Percentiles rank a stretch among this genome's conserved stretches.
phyloP scores from a whole-genome alignment of 148 eudicot species.

The Silene conica region DNA sequence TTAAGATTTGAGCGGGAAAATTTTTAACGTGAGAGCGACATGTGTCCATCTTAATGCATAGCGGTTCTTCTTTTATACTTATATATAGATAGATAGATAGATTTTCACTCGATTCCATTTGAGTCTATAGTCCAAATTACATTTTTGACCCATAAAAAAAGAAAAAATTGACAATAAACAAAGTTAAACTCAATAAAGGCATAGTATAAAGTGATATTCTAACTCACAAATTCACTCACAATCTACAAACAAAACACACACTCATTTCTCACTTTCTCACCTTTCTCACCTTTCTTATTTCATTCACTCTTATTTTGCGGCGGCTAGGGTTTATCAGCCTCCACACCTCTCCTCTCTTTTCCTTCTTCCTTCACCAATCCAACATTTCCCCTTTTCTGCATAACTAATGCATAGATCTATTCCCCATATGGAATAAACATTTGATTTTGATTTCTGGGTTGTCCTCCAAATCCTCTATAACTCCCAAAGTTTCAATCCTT shows the following conservation, averaged over 20 bases:
- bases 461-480: not conserved
- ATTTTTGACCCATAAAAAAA: too few species aligned
- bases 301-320: conserved; percentile 34
- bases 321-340: conserved; percentile 56
- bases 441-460: conserved; percentile 8
- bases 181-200: too few species aligned
- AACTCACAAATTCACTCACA: not conserved
- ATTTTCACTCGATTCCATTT: too few species aligned
- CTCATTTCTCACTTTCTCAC: conserved; percentile 13
- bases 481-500: conserved; percentile 8
- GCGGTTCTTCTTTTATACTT: too few species aligned
- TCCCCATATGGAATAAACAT: not conserved
- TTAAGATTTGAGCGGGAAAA: too few species aligned
- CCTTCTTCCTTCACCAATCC: not conserved
- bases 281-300: conserved; percentile 17
- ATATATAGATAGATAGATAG: too few species aligned
- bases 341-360: conserved; percentile 9
- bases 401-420: conserved; percentile 10
- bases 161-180: too few species aligned
- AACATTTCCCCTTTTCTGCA: not conserved
- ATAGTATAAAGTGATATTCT: not conserved
- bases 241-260: not conserved
- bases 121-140: too few species aligned
- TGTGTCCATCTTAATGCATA: too few species aligned
- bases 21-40: too few species aligned